Base-by-base conservation (phyloP, 1,284 basidiomycete genomes). In the Austroboletus novae-zelandiae region DNA sequence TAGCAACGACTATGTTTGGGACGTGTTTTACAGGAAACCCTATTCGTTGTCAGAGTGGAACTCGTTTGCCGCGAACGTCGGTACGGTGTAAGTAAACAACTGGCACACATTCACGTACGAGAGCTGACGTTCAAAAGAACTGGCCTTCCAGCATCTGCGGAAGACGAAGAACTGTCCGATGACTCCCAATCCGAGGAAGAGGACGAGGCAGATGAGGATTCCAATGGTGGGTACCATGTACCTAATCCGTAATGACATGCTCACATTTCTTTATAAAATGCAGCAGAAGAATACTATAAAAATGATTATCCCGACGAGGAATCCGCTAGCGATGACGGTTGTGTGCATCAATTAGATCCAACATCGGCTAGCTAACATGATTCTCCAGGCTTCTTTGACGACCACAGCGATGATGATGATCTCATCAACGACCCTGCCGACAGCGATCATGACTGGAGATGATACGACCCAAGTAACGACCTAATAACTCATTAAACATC, bases 251-350 rank as follows among this genome's bases (percentile, higher is more conserved):
- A 9, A 39, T 45, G n/a, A 47, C 37, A 15, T 31, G 6, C 45
- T 39, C 15, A 48, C 31, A 31, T 41, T 42, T 45, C 43, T 34
- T 40, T 9, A 27, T 30, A 32, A 36, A 48, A 35, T 43, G n/a
- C 55, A 90, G 87, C 83, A 14, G 87, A 90, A 65, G 87, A 88
- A 55, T 89, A 82, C 61, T 90, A 89, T 66, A 86, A 79, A 58
- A 90, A 90, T 53, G 87, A 90, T 59, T 90, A 90, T 59, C 87
- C 87, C 1, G 87, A 90, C 13, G 84, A 84, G 50, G 86, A 87
- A 47, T 74, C 78, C 34, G 68, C 74, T 27, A 70, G 65, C 31
- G 77, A 74, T 45, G 66, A 67, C 30, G 77, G 74, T 60, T 76
- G 74, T 77, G 43, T 44, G 27, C 35, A 54, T 32, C 17, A 15